These are phyloP conservation scores for Punica granatum DNA, from an alignment of 345 rosid species.

Conservation along the genomic window DNA sequence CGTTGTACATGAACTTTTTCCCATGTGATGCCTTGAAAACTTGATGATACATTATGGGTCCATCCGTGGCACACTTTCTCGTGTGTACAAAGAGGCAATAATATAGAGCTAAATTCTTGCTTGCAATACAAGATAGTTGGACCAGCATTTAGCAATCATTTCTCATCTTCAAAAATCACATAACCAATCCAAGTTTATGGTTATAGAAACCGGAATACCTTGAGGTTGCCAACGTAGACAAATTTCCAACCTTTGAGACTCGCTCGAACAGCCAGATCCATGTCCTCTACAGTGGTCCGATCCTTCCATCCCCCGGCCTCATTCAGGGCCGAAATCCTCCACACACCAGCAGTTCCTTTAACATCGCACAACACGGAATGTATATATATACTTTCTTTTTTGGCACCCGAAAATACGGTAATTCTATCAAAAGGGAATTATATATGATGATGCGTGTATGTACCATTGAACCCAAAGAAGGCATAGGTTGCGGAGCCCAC, in stretches of 20 bases:
- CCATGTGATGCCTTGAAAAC: background rate
- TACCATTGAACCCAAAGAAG: constrained; percentile 75
- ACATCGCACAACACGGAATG: background rate
- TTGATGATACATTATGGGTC: background rate
- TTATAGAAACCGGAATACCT: constrained; percentile 18
- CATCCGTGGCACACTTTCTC: too few species aligned
- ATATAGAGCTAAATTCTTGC: too few species aligned
- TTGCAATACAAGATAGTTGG: background rate
- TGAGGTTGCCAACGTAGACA: constrained; percentile 45
- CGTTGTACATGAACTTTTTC: background rate
- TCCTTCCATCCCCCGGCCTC: constrained; percentile 95
- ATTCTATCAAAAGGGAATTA: too few species aligned
- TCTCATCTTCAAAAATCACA: background rate
- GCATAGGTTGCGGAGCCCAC: constrained; percentile 59
- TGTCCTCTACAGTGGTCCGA: constrained; percentile 86
- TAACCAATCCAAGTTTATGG: background rate
- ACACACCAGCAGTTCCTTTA: constrained; percentile 85
- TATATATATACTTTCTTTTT: background rate
- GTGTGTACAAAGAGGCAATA: too few species aligned
- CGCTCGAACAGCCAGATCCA: constrained; percentile 89
- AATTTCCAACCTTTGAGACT: constrained; percentile 81
- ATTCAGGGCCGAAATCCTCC: constrained; percentile 73
- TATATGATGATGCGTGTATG: too few species aligned
- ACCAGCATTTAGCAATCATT: background rate
- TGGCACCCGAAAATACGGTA: too few species aligned